Conservation (phyloP, 2,329 filamentous ascomycete genomes). For the Scleromitrula shiraiana region DNA sequence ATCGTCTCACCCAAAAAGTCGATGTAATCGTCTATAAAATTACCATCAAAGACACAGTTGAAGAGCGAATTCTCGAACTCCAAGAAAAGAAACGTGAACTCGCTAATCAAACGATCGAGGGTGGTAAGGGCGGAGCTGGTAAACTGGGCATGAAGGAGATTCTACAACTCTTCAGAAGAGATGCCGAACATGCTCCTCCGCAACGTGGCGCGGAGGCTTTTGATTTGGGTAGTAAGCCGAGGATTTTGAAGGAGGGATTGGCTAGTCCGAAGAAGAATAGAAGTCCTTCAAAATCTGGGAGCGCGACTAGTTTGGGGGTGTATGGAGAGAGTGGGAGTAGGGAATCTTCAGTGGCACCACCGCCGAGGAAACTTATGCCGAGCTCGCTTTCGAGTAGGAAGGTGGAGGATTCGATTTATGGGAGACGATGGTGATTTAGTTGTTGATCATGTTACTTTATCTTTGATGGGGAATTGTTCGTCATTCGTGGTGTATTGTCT, state of each 20-base stretch:
- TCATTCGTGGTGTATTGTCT: too few species aligned
- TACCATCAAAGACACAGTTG: slow-evolving; percentile 77
- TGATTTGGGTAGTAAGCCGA: slow-evolving; percentile 23
- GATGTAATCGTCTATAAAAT: slow-evolving; percentile 95
- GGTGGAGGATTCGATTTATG: slow-evolving; percentile 27
- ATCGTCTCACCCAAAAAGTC: slow-evolving; percentile 92
- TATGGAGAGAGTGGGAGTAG: slow-evolving; percentile 9
- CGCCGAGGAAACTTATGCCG: slow-evolving; percentile 17
- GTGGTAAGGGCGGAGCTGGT: slow-evolving; percentile 61
- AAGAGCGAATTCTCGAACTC: slow-evolving; percentile 88
- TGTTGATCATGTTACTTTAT: too few species aligned
- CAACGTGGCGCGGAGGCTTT: slow-evolving; percentile 12
- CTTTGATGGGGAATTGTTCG: too few species aligned
- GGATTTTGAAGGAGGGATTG: slow-evolving; percentile 23
- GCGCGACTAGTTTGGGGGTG: slow-evolving; percentile 1
- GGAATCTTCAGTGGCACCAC: slow-evolving; percentile 16
- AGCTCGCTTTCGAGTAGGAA: slow-evolving; percentile 9
- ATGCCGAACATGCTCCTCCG: slow-evolving; percentile 26
- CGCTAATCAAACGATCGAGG: slow-evolving; percentile 86
- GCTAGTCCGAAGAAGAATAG: slow-evolving; percentile 4
- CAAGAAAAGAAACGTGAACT: slow-evolving; percentile 90
- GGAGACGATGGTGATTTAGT: slow-evolving; percentile 26
- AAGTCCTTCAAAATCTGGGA: slow-evolving; percentile 2
- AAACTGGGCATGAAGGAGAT: slow-evolving; percentile 93
- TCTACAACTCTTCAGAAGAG: slow-evolving; percentile 63